These are phyloP conservation scores for Umbelopsis sp. DNA, from an alignment of 192 early-diverging fungal species.

Conservation along the genomic window DNA sequence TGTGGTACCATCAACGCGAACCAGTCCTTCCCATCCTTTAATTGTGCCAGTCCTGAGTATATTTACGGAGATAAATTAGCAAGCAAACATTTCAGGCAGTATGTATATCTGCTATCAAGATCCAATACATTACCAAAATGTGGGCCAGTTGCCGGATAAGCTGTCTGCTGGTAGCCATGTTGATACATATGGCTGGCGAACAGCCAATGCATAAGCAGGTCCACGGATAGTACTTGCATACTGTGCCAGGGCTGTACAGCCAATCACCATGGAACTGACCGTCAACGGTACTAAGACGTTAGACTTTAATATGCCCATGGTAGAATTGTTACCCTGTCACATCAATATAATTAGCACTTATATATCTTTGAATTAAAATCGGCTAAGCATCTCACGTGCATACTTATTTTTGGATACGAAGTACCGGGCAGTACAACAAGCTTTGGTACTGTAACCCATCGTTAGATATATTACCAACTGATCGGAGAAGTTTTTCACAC, in stretches of 20 bases:
- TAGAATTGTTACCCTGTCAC: not conserved
- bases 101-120: too few relatives aligned
- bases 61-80: too few relatives aligned
- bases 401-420: not conserved
- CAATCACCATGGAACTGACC: not conserved
- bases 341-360: not conserved
- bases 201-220: constrained; percentile 6
- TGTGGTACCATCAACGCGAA: not conserved
- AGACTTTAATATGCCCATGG: not conserved
- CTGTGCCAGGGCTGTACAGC: not conserved
- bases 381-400: not conserved
- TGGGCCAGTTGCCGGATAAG: constrained; percentile 10
- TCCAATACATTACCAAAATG: not conserved
- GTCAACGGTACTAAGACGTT: not conserved
- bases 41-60: not conserved
- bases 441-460: not conserved
- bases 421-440: not conserved
- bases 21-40: not conserved
- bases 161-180: not conserved
- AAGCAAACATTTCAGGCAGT: too few relatives aligned
- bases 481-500: too few relatives aligned
- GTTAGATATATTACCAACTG: too few relatives aligned
- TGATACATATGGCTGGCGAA: constrained; percentile 13
- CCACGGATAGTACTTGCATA: not conserved
- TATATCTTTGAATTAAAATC: not conserved